Conservation (phyloP, 1,139 yeast species). For the Protomyces inouyei region DNA sequence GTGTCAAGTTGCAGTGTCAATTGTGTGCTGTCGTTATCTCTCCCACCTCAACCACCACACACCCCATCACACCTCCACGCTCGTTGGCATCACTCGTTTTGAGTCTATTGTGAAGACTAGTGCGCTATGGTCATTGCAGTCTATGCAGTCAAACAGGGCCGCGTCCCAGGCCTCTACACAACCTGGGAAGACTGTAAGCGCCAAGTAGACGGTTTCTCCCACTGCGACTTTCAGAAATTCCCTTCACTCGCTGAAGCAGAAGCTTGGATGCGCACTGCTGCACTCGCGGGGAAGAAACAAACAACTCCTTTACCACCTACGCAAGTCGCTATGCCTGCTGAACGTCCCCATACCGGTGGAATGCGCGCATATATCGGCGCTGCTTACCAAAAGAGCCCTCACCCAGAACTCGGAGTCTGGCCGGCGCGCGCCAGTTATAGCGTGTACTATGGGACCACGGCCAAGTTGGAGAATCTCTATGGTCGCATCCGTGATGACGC, state of each 20-base stretch:
- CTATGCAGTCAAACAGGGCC: slow-evolving; percentile 29
- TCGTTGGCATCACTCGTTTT: background rate
- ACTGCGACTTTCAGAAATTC: slow-evolving; percentile 57
- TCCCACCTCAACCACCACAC: background rate
- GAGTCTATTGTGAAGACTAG: background rate
- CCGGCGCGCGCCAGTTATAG: background rate
- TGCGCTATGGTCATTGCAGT: background rate
- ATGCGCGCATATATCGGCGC: background rate
- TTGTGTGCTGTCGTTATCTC: background rate
- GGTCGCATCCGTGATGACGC: background rate
- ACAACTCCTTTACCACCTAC: too few species aligned
- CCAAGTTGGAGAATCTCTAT: background rate
- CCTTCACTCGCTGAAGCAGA: slow-evolving; percentile 20
- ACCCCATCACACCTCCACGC: too few species aligned
- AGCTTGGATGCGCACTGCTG: background rate
- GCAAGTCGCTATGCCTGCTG: background rate
- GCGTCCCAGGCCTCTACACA: slow-evolving; percentile 28
- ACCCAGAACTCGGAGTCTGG: background rate
- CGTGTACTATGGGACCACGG: background rate
- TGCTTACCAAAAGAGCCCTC: background rate
- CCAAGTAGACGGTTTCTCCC: slow-evolving; percentile 51
- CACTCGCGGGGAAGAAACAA: background rate
- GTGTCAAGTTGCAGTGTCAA: background rate
- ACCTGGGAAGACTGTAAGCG: slow-evolving; percentile 32
- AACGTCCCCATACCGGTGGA: background rate